These are phyloP conservation scores for Trypanosomatidae sp. DNA, from an alignment of 208 protist genomes.

Conservation along the genomic window DNA sequence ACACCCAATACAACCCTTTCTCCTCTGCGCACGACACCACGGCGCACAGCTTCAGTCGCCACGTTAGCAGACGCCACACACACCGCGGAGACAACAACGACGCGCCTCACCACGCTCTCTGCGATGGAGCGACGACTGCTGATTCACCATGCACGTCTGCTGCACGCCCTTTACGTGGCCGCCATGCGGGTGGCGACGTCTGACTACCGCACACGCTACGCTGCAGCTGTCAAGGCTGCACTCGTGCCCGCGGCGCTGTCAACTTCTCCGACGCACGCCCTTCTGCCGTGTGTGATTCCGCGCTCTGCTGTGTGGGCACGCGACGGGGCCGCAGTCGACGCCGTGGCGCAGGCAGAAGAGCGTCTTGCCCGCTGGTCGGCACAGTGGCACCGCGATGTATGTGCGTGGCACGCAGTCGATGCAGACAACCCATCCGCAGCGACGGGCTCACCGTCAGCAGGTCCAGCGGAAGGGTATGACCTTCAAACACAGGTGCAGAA, in stretches of 20 bases:
- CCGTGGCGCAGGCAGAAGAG: constrained; percentile 9
- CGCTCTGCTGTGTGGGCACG: constrained; percentile 9
- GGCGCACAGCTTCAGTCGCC: no score
- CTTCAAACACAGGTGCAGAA: not conserved
- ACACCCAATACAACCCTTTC: no score
- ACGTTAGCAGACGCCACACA: no score
- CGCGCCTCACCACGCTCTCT: no score
- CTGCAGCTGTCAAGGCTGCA: not conserved
- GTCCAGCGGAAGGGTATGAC: not conserved
- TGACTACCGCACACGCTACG: constrained; percentile 9
- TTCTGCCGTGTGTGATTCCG: no score
- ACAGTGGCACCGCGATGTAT: constrained; percentile 3
- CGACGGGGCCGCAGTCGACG: constrained; percentile 1
- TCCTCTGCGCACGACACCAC: no score
- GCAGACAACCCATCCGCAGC: no score
- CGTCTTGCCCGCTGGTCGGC: constrained; percentile 12
- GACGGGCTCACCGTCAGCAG: not conserved
- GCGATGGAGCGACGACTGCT: constrained; percentile 22
- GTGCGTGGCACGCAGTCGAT: not conserved
- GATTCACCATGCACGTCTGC: constrained; percentile 18
- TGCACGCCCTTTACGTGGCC: constrained; percentile 8
- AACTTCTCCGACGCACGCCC: no score
- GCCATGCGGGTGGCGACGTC: constrained; percentile 13
- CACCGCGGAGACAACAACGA: no score
- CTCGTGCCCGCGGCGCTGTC: not conserved